Base-by-base conservation (phyloP, 768 basidiomycete species). In the Russula sp. region DNA sequence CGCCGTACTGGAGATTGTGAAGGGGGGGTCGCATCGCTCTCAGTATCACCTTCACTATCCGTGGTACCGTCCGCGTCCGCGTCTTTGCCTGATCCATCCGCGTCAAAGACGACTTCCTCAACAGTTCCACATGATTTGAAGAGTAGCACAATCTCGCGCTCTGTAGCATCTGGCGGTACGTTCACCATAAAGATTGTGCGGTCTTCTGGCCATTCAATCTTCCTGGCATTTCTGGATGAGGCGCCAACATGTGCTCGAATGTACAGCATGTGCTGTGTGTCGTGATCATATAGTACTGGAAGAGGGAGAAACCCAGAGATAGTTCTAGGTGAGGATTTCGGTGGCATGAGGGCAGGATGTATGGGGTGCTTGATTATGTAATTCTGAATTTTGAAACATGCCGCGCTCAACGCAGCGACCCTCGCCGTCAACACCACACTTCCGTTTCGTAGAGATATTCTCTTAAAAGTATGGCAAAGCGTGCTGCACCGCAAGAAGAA, bases 151-250 rank as follows among this genome's bases (percentile, higher is more conserved):
- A 97, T 74, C 70, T 94, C 91, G 42, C 89, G 80, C 68, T 91
- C 89, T 1, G 91, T 90, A 3, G 91, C 84, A 72, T 96, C 93
- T 59, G 92, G 87, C 2, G 95, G 94, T 6, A 95, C 76, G 69
- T 98, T 97, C 59, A 89, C 90, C 2, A 95, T 76, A 70, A 98
- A 98, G 10, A 96, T 78, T 0, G 93, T 95, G 49, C 93, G 82
- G 16, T 82, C 84, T 37, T 83, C 72, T 66, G 82, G 77, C 57
- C 75, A 78, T 45, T 67, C 63, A 39, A 34, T 67, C 60, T 57
- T 61, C 47, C 69, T 63, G 62, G 77, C 78, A 69, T 83, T 60
- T 48, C 31, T 55, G 34, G 63, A 64, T 16, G 84, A 77, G 1
- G 61, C 11, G 4, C 78, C 76, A 31, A 75, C 70, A 70, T 94